Evolutionary conservation across 495 filamentous ascomycete species (phyloP), one percentile per base, ranked within the genome.

Genomic region (Penicillium mononematosum): DNA sequence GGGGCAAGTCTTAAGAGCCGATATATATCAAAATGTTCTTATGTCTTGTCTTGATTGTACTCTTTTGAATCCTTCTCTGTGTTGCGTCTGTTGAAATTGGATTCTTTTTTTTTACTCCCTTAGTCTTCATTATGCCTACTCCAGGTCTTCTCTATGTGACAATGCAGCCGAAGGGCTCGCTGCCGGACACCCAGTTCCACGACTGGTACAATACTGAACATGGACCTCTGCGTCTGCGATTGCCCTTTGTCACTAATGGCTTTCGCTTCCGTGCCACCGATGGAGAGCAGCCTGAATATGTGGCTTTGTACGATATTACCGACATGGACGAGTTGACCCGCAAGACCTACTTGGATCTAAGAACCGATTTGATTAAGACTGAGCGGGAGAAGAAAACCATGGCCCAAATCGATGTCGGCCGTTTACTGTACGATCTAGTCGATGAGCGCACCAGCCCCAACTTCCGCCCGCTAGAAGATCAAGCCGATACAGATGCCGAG

Each of bases 171-270:
- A 75, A 78, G 59, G 75, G 77, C 58, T 79, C 78, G 29, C 78
- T 91, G 50, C 79, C 84, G n/a, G 65, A 78, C 44, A 76, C 82
- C 55, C 84, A 88, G 65, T 92, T 92, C 75, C 88, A 92, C 71
- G 89, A 92, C 68, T 94, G 90, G 90, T 94, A 94, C 75, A 89
- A 92, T 75, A 89, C 87, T 69, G 90, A 94, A 71, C 90, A 94
- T 71, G 90, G 90, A 52, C 89, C 90, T 34, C 80, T 85, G 41
- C 83, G 90, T 29, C 80, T 92, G 17, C 85, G 88, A 44, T 70
- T 92, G 10, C 85, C 87, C 41, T 90, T 89, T 68, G 79, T 88
- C 68, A 70, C 70, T 42, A 92, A 90, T 68, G 90, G 90, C 45
- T 86, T 91, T 62, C 85, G 90, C 29, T 94, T 89, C 73, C 83